These are phyloP conservation scores for Xylaria longipes DNA, from an alignment of 495 filamentous ascomycete genomes.

Conservation along the genomic window DNA sequence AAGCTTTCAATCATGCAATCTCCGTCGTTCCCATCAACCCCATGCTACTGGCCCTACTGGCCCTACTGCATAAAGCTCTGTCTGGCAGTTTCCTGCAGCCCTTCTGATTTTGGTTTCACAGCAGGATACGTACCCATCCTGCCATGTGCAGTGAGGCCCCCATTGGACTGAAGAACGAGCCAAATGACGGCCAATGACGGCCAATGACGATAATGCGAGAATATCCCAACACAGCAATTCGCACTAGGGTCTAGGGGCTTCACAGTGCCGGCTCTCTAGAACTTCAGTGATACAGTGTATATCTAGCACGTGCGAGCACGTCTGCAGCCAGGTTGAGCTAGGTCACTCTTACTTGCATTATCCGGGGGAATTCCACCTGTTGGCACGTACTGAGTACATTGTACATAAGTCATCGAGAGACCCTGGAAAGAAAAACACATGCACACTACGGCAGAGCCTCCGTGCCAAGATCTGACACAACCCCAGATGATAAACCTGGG, in stretches of 20 bases:
- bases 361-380: not conserved
- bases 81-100: conserved; percentile 27
- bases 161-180: conserved; percentile 27
- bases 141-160: conserved; percentile 15
- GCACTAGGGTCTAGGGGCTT: not conserved
- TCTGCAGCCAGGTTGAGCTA: not conserved
- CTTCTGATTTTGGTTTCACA: conserved; percentile 23
- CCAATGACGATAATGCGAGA: too few relatives aligned
- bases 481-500: conserved; percentile 11
- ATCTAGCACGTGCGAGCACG: not conserved
- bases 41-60: not conserved
- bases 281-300: not conserved
- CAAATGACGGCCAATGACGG: conserved; percentile 18
- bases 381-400: not conserved
- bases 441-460: conserved; percentile 29
- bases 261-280: conserved; percentile 3
- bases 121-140: conserved; percentile 14
- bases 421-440: conserved; percentile 11
- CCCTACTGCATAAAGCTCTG: conserved; percentile 4
- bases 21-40: not conserved
- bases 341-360: not conserved
- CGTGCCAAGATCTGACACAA: conserved; percentile 17
- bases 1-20: conserved; percentile 3
- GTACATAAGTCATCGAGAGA: not conserved
- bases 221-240: not conserved